Percentiles rank a stretch among this genome's conserved stretches.
phyloP scores from a whole-genome alignment of 1,284 basidiomycete genomes.

The Fomitopsis palustris region DNA sequence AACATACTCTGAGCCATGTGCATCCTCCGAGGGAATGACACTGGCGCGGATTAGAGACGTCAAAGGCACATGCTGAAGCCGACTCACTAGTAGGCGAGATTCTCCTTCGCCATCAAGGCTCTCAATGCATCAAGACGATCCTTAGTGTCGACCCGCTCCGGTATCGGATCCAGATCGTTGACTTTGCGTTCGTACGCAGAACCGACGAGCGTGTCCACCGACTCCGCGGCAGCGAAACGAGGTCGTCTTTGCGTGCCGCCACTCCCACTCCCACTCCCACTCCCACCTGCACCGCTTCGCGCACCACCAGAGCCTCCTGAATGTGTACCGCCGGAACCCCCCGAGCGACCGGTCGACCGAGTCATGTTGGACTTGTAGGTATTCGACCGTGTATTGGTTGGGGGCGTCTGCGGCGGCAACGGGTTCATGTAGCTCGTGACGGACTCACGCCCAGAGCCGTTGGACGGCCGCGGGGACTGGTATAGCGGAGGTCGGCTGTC shows the following conservation, averaged over 20 bases:
- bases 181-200: constrained; percentile 67
- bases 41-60: constrained; percentile 30
- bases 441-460: constrained; percentile 29
- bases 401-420: constrained; percentile 12
- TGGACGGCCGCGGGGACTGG: constrained; percentile 31
- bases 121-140: constrained; percentile 66
- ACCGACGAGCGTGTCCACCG: constrained; percentile 67
- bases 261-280: constrained; percentile 4
- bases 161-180: constrained; percentile 53
- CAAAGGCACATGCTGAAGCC: constrained; percentile 9
- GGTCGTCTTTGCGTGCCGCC: constrained; percentile 31
- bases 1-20: constrained; percentile 88
- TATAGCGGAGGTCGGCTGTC: constrained; percentile 37
- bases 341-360: constrained; percentile 14
- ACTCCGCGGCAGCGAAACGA: constrained; percentile 51
- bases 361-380: constrained; percentile 26
- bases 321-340: neutral
- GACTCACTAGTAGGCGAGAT: constrained; percentile 84
- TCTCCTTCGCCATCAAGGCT: constrained; percentile 68
- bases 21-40: constrained; percentile 80
- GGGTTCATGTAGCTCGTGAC: constrained; percentile 8
- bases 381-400: constrained; percentile 21
- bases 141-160: constrained; percentile 52
- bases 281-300: constrained; percentile 2
- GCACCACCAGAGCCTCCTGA: constrained; percentile 2